Base-by-base conservation (phyloP, 2,329 filamentous ascomycete genomes). In the Fusarium albidum region DNA sequence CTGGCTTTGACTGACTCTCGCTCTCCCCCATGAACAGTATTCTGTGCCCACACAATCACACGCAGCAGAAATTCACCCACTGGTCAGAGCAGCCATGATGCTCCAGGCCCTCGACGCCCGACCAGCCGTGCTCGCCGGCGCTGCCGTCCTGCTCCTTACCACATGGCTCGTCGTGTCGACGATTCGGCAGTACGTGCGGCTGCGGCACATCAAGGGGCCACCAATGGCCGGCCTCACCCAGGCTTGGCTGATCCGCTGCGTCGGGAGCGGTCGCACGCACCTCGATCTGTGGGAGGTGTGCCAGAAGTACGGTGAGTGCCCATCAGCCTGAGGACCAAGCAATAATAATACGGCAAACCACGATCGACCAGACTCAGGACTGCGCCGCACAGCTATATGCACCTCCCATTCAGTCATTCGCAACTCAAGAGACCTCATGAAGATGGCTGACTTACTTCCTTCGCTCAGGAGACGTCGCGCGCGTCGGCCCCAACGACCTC, bases 191-290 rank as follows among this genome's bases (percentile, higher is more conserved):
- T 77, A 75, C 60, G 63, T 53, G 21, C 71, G 75, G 18, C 70
- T 79, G 8, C 69, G 73, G 9, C 71, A 77, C 52, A 67, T 79
- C 47, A 70, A 70, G 6, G 77, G 77, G 1, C 77, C 77, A 5
- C 59, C 59, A 13, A 40, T 67, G 3, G 73, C 75, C 2, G 68
- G 59, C 0, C 69, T 79, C 28, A 76, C 77, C 0, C 75, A 74
- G 44, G 64, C 72, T 56, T 79, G 75, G 74, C 61, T 78, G 14
- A 55, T 73, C 9, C 62, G 59, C 12, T 61, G 56, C 10, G 68
- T 72, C 3, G 57, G 64, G 5, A 67, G 69, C 9, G 74, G 73
- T 4, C 64, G 61, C 25, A 67, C 67, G 12, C 68, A 75, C 49
- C 62, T 74, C 1, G 69, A 75, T n/a, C 66, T 74, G 26, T 71